Percentiles rank a stretch among this genome's conserved stretches.
phyloP scores from a whole-genome alignment of 2,329 filamentous ascomycete genomes.

The Trichoderma oligosporum region DNA sequence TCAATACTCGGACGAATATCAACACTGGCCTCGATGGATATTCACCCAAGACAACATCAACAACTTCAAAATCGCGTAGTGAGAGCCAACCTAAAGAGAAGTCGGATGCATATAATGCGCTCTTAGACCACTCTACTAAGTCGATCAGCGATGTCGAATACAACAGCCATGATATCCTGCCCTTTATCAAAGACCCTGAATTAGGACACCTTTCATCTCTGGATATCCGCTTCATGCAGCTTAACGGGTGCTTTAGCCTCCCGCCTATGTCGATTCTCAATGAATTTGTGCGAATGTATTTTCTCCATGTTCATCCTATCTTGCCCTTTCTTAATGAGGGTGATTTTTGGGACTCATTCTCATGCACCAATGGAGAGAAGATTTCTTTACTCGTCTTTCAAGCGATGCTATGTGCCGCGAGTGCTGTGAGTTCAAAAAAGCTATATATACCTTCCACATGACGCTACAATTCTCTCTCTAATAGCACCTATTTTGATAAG shows the following conservation, averaged over 20 bases:
- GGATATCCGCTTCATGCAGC: constrained; percentile 19
- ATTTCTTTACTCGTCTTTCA: constrained; percentile 22
- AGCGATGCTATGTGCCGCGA: constrained; percentile 23
- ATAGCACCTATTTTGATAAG: not conserved
- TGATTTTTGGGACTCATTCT: constrained; percentile 25
- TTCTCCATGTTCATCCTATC: constrained; percentile 25
- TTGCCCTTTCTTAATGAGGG: constrained; percentile 25
- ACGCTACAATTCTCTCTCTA: not conserved
- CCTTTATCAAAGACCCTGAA: constrained; percentile 3
- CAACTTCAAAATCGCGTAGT: constrained; percentile 1
- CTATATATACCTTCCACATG: not conserved
- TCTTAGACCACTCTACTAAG: not conserved
- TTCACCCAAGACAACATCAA: not conserved
- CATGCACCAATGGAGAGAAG: not conserved
- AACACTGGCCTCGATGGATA: not conserved
- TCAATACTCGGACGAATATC: not conserved
- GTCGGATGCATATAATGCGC: not conserved
- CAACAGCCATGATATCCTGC: constrained; percentile 6
- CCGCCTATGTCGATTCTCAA: constrained; percentile 21
- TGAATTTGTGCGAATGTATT: constrained; percentile 25
- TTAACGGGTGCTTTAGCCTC: constrained; percentile 23
- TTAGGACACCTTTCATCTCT: constrained; percentile 12
- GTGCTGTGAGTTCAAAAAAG: constrained; percentile 15
- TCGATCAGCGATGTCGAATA: not conserved
- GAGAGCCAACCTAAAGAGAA: not conserved